Base-by-base conservation (phyloP, 441 rosid genomes). In the Daphne laureola region DNA sequence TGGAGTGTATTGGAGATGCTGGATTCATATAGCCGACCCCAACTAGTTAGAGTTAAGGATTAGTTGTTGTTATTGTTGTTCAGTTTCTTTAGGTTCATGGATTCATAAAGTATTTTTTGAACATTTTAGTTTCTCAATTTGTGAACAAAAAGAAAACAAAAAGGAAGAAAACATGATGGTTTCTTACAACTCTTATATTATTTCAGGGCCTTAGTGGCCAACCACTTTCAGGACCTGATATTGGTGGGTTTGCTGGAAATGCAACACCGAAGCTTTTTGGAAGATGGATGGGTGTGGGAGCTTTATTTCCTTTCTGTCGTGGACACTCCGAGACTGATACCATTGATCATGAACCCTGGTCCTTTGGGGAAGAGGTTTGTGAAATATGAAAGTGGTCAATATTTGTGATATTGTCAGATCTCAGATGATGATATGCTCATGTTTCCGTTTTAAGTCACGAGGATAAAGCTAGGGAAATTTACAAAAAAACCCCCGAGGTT, bases 291-390 rank as follows among this genome's bases (percentile, higher is more conserved):
- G 99, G 95, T 9, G 23, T 93, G 26, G 99, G 96, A 55, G 84
- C 99, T 43, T 74, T 93, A 95, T 87, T 89, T 68, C 97, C 99
- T n/a, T 93, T 93, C 61, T 83, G 93, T 46, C 97, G 96, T 61
- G 97, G 93, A 11, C 99, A 93, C 75, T 64, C 93, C 51, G 95
- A 85, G 78, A 67, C 54, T 9, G 85, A 66, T 55, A 83, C 97
- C 43, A 65, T 40, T 68, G 83, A 87, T 58, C 97, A 93, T 58
- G 97, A 93, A 59, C 99, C 99, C 42, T 93, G 99, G 99, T 87
- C 97, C 21, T 93, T 93, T 7, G 99, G 99, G 38, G 83, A 80
- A 79, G 95, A 93, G 99, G 99, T 93, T 67, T 61, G 79, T 69
- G 12, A 21, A 21, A 21, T 59, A 59, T 59, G 15, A 31, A 31